Evolutionary conservation across 441 rosid species (phyloP).

Genomic region (Mallotus japonicus): DNA sequence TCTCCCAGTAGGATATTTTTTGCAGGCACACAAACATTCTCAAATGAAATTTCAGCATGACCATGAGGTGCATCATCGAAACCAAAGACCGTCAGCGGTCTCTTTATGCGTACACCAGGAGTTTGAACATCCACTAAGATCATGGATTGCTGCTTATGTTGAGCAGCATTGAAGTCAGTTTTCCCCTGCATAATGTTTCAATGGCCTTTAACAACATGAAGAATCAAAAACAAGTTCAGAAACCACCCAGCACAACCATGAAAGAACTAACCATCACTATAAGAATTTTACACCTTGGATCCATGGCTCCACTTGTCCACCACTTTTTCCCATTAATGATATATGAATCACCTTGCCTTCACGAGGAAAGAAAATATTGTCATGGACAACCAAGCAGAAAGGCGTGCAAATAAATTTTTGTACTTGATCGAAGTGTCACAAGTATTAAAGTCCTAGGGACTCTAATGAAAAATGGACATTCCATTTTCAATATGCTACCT

Average conservation of each 20-base stretch:
- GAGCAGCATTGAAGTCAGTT: constrained; percentile 76
- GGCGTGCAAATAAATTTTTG: constrained; percentile 6
- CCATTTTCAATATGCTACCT: constrained; percentile 42
- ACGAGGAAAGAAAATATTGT: constrained; percentile 21
- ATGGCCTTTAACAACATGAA: constrained; percentile 9
- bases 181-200: constrained; percentile 62
- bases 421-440: background rate
- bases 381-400: constrained; percentile 9
- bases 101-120: constrained; percentile 71
- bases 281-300: constrained; percentile 92
- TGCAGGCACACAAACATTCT: constrained; percentile 78
- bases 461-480: background rate
- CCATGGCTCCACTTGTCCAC: constrained; percentile 99
- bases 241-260: constrained; percentile 9
- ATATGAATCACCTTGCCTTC: constrained; percentile 79
- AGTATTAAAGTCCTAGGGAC: background rate
- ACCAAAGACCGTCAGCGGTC: constrained; percentile 89
- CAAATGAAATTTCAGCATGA: constrained; percentile 82
- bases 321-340: constrained; percentile 89
- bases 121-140: constrained; percentile 75
- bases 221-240: background rate
- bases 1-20: constrained; percentile 88
- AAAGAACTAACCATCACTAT: constrained; percentile 83
- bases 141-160: constrained; percentile 97
- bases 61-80: constrained; percentile 99